Evolutionary conservation across 73 alveolate species (phyloP), one percentile per base, ranked within the genome.

Genomic region (Tetrahymena borealis): DNA sequence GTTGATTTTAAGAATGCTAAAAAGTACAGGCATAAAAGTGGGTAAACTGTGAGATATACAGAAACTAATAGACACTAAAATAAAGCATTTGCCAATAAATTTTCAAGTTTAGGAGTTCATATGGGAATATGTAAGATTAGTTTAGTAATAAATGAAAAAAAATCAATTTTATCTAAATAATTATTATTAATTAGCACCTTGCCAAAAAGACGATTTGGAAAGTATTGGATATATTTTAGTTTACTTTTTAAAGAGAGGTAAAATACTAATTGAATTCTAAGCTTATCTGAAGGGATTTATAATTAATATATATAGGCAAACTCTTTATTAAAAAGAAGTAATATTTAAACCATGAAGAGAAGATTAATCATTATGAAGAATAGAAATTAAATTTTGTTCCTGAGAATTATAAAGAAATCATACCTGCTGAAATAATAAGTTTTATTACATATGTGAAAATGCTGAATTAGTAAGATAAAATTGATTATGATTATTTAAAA

Each of bases 151-250:
- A 15, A 24, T 60, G 9, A 60, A 0, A 5, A 10, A 20, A n/a
- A 0, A 20, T 20, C 15, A 60, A 1, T 1, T 15, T 60, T 60
- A 10, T 24, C n/a, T 1, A 20, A 8, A 20, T 41, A 41, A 18
- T 41, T 4, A 18, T 41, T 4, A 18, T 5, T 11, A 35, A 33
- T 78, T 9, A 92, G 95, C 93, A 38, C 92, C 95, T 2, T 78
- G 93, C 24, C 95, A 91, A 28, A 92, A 92, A 39, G 95, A 92
- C 78, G 95, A 92, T 41, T 32, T 92, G 32, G 95, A 92, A 85
- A 39, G 93, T 38, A 40, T 92, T 79, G 95, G 95, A 11, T 92
- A 79, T 37, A 92, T 92, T 18, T 40, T 92, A 39, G 78, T 92
- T 39, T 92, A 79, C 39, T 92, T 92, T 39, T 78, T 92, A 37